phyloP scores from a whole-genome alignment of 352 stramenopile species.

The Phytophthora fragariaefolia region DNA sequence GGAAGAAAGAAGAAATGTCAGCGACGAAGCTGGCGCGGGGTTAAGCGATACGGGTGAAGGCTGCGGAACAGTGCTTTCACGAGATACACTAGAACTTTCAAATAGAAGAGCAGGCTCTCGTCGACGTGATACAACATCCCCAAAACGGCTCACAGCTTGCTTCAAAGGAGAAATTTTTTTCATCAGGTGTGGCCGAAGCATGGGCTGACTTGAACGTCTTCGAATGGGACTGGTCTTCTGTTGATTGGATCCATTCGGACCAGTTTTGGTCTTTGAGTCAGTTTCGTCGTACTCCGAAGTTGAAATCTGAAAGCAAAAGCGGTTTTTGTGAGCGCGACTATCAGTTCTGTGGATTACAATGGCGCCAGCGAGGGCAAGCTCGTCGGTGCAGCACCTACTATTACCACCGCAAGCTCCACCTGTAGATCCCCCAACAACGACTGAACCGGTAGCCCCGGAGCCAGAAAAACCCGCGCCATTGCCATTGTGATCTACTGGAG shows the following conservation, averaged over 20 bases:
- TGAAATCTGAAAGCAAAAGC: constrained; percentile 85
- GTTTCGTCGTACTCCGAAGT: constrained; percentile 54
- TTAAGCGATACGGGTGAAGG: constrained; percentile 20
- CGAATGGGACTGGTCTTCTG: constrained; percentile 30
- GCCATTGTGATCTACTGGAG: constrained; percentile 22
- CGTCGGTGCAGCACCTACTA: constrained; percentile 56
- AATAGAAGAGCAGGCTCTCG: constrained; percentile 26
- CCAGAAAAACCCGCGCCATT: constrained; percentile 19
- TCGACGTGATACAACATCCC: constrained; percentile 45
- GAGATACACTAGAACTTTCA: background rate
- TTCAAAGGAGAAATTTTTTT: constrained; percentile 73
- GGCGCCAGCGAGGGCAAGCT: constrained; percentile 71
- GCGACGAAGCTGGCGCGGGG: constrained; percentile 16
- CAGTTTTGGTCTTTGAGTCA: constrained; percentile 20
- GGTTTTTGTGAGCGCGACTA: constrained; percentile 69
- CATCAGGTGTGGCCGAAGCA: constrained; percentile 34
- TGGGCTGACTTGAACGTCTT: constrained; percentile 26
- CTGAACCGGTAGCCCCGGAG: constrained; percentile 20
- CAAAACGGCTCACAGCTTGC: constrained; percentile 62
- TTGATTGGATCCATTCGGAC: constrained; percentile 8
- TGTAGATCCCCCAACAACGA: constrained; percentile 1
- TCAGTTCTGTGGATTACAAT: constrained; percentile 86
- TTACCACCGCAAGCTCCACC: background rate
- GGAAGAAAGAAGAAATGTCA: constrained; percentile 27
- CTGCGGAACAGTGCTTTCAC: constrained; percentile 4